Base-by-base conservation (phyloP, 2,329 filamentous ascomycete genomes). In the Fusarium proliferatum region DNA sequence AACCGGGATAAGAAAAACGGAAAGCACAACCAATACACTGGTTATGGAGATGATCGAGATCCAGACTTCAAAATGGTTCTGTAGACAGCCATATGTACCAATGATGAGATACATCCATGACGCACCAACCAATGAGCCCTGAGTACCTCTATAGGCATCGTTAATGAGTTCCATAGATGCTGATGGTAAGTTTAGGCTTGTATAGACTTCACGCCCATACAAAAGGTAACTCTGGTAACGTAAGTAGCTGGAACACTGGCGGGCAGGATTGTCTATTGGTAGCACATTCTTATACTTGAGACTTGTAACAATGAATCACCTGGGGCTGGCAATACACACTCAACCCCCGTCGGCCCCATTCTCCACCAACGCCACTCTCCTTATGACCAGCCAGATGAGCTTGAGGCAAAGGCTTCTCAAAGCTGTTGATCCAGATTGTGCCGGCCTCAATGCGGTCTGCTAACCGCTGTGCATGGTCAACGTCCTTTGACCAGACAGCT, bases 381-480 rank as follows among this genome's bases (percentile, higher is more conserved):
- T 85, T 85, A 66, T 84, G 81, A 8, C 84, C 84, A 6, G 82
- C 82, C 58, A 84, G 84, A 5, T 82, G 81, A 9, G 70, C 79
- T 5, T 73, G 48, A 10, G 79, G 79, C 2, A 69, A 52, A 2
- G 75, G 69, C 6, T 56, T 69, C 79, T 89, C 89, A 70, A 89
- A 81, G 67, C 51, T 82, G 78, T 91, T 91, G 75, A 91, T 86
- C 85, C 88, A 91, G 1, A 91, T 86, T 4, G 81, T 86, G 0
- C 90, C 89, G 0, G 87, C 85, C 75, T 90, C 86, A 16, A 92
- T 80, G 26, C 84, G 83, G 34, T 84, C 77, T 1, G 88, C 89
- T 33, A 91, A 84, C 6, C 82, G 81, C 26, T 84, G 83, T 0
- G 88, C 89, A 13, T 83, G 80, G 1, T 81, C 81, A 9, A 88